Base-by-base conservation (phyloP, 1,284 basidiomycete genomes). In the Leccinum solheimii region DNA sequence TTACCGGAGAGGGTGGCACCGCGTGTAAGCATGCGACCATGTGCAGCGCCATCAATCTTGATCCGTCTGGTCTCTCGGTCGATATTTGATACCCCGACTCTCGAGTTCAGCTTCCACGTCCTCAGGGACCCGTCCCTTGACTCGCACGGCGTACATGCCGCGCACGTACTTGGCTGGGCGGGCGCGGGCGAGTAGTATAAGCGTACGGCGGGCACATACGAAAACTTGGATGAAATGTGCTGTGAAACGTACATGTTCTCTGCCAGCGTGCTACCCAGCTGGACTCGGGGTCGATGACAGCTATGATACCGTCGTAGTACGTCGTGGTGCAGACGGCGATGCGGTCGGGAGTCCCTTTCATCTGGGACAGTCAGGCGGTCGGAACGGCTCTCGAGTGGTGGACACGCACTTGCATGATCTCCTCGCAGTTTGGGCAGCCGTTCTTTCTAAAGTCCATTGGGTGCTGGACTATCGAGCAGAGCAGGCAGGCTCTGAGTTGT, bases 201-300 rank as follows among this genome's bases (percentile, higher is more conserved):
- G 49, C 23, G 13, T 16, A 49, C 48, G 21, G 23, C 21, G 48
- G 48, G 48, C 8, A 49, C 11, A 10, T 14, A 36, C 34, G 13
- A 14, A 14, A 36, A 13, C 34, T 13, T 13, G 34, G 32, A 34
- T 34, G 34, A 34, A 38, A 38, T 38, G 14, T 38, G 14, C 36
- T 43, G 48, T 30, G 16, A 26, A 50, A 84, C 91, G 67, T 67
- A 95, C 94, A 86, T 67, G 90, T 93, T 72, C 94, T 80, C 75
- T 97, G 94, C 94, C 94, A 97, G 67, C 91, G 83, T 14, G 94
- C 93, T 10, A 98, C 95, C 97, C 97, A 99, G 76, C 94, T 96
- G 63, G 86, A 84, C 68, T 94, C 90, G 1, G 96, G 92, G 69
- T 94, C 86, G 59, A 96, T 87, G 66, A 96, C 87, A 5, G 95